Evolutionary conservation across 139 green algal genomes (phyloP).

Genomic region (Marvania coccoides): DNA sequence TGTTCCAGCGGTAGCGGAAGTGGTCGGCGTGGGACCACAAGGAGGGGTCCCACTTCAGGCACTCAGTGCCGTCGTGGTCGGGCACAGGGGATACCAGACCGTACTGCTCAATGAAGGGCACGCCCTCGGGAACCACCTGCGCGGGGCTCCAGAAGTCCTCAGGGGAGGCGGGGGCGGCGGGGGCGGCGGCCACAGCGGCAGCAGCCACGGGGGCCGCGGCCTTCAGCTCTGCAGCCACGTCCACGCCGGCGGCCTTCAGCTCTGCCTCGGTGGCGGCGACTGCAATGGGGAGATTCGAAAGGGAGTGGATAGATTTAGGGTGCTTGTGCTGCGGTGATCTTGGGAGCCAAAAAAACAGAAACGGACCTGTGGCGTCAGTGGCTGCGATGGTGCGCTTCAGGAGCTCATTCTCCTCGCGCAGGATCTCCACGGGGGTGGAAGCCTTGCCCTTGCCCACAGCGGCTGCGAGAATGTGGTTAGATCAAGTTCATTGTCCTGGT

Average conservation of each 20-base stretch:
- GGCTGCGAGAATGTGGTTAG: no score
- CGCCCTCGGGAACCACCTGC: not conserved
- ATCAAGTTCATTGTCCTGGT: no score
- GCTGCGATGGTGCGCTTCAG: conserved; percentile 51
- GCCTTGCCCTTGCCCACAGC: not conserved
- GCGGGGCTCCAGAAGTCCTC: conserved; percentile 40
- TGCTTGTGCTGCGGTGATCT: not conserved
- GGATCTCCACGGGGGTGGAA: conserved; percentile 47
- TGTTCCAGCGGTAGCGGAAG: conserved; percentile 88
- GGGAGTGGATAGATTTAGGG: not conserved
- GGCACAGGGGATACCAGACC: conserved; percentile 36
- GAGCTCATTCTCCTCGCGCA: conserved; percentile 68
- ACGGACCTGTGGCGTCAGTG: conserved; percentile 14
- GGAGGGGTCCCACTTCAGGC: conserved; percentile 75
- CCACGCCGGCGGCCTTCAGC: conserved; percentile 13
- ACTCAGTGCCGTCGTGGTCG: conserved; percentile 81
- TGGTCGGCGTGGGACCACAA: conserved; percentile 78
- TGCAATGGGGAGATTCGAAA: not conserved
- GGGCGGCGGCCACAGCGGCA: not conserved
- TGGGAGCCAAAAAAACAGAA: not conserved
- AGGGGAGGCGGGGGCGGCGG: not conserved
- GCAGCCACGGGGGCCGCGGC: not conserved
- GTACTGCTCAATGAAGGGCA: conserved; percentile 22
- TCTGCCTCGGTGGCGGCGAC: conserved; percentile 6
- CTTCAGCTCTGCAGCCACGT: not conserved